Conservation (phyloP, 2,329 filamentous ascomycete genomes). For the Cryphonectria carpinicola region DNA sequence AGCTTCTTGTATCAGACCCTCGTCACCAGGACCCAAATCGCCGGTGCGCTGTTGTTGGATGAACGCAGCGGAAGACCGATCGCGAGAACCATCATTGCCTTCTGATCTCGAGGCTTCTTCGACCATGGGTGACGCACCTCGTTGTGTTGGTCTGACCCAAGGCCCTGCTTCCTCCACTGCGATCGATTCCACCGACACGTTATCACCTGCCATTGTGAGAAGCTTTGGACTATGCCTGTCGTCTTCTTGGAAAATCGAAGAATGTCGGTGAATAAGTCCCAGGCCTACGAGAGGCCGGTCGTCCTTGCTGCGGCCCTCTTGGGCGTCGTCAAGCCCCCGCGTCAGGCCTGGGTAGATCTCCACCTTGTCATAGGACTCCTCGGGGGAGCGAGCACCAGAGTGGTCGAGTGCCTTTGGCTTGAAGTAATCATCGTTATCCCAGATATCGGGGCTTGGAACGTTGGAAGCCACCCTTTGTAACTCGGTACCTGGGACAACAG, state of each 20-base stretch:
- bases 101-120: background rate
- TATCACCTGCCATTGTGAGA: conserved; percentile 34
- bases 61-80: background rate
- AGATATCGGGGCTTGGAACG: conserved; percentile 33
- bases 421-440: conserved; percentile 35
- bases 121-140: conserved; percentile 8
- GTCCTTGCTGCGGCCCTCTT: conserved; percentile 24
- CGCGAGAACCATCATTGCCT: background rate
- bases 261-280: conserved; percentile 36
- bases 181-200: conserved; percentile 30
- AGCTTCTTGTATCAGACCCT: conserved; percentile 10
- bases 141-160: conserved; percentile 2
- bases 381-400: conserved; percentile 4
- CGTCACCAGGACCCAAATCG: background rate
- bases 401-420: conserved; percentile 31
- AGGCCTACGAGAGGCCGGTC: conserved; percentile 33
- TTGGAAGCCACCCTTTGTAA: conserved; percentile 18
- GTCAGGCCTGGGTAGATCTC: conserved; percentile 34
- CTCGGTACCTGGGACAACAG: conserved; percentile 30
- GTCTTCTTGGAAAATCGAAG: conserved; percentile 35
- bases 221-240: conserved; percentile 40
- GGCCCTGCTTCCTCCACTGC: conserved; percentile 24
- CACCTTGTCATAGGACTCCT: conserved; percentile 25
- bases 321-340: conserved; percentile 26
- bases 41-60: conserved; percentile 6